Evolutionary conservation across 208 protist genomes (phyloP).

Genomic region (Wallacemonas sp.): DNA sequence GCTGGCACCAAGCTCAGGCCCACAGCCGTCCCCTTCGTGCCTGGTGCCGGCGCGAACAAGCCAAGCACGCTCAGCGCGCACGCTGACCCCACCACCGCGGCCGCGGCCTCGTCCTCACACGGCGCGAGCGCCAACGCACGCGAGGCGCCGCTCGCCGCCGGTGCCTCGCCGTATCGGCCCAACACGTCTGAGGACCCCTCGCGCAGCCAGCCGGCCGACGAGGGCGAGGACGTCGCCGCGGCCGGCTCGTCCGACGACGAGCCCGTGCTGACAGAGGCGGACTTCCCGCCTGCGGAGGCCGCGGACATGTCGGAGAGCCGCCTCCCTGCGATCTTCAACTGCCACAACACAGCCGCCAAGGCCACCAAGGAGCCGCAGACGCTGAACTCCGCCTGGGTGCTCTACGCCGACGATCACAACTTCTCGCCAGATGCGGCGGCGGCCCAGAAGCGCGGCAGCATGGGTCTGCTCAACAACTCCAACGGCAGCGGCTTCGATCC

Average conservation of each 20-base stretch:
- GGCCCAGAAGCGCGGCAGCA: constrained; percentile 7
- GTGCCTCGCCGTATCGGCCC: constrained; percentile 34
- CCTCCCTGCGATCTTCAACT: constrained; percentile 59
- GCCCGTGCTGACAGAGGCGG: constrained; percentile 31
- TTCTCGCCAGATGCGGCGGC: constrained; percentile 2
- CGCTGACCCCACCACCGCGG: constrained; percentile 5
- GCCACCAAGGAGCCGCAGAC: constrained; percentile 47
- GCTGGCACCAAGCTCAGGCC: constrained; percentile 52
- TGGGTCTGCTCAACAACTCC: constrained; percentile 11
- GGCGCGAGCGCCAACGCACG: background rate
- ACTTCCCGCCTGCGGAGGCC: constrained; percentile 37
- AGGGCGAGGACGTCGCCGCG: constrained; percentile 12
- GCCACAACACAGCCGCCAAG: constrained; percentile 59
- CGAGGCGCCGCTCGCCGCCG: constrained; percentile 16
- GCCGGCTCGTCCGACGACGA: constrained; percentile 20
- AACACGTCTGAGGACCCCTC: too few species aligned
- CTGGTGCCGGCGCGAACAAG: constrained; percentile 26
- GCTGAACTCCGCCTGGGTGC: constrained; percentile 74
- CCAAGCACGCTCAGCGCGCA: background rate
- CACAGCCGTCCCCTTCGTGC: constrained; percentile 62
- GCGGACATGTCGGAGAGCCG: constrained; percentile 52
- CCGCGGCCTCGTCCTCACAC: constrained; percentile 3
- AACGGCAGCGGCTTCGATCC: constrained; percentile 50
- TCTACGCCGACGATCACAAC: constrained; percentile 83
- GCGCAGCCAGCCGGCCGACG: constrained; percentile 11